Base-by-base conservation (phyloP, 106 monocot genomes). In the Triglochin maritima region DNA sequence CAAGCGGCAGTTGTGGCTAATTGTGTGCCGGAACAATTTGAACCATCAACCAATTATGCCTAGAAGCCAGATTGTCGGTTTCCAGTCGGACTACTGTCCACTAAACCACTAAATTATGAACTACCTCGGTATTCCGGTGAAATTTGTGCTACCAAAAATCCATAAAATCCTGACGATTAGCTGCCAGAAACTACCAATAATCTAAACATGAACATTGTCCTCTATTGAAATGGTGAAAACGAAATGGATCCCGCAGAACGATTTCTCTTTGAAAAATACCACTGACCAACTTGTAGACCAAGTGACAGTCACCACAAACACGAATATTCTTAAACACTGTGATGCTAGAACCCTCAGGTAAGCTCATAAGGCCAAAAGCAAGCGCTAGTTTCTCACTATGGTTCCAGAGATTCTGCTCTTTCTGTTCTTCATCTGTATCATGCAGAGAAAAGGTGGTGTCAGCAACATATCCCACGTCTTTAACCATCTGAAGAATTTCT, bases 221-320 rank as follows among this genome's bases (percentile, higher is more conserved):
- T 8, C 66, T 78, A 71, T 41, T 71, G 61, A 93, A 93, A 65
- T 83, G 81, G 60, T 93, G 92, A 64, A 85, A 92, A 57, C 87
- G 58, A 46, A 83, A 92, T 69, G 82, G 77, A 81, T 92, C 87
- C 65, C 88, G 83, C 63, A 93, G 70, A 12, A 88, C 71, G 44
- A 88, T 73, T 56, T 88, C 81, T 50, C 81, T 55, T 50, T 61
- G 43, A 10, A 83, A 48, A 10, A 69, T 66, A 29, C n/a, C 56
- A 67, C 92, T 88, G 61, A 81, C 79, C 72, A 88, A 58, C 72
- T 88, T 88, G 60, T 69, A 93, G 6, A 88, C 88, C 60, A 76
- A 66, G 80, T 92, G 90, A 17, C 90, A 91, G 65, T 92, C 84
- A 56, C 87, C 82, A 72, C 91, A 87, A 59, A 87, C 92, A 13